phyloP scores from a whole-genome alignment of 129 eudicot genomes.

The Flaveria sonorensis region DNA sequence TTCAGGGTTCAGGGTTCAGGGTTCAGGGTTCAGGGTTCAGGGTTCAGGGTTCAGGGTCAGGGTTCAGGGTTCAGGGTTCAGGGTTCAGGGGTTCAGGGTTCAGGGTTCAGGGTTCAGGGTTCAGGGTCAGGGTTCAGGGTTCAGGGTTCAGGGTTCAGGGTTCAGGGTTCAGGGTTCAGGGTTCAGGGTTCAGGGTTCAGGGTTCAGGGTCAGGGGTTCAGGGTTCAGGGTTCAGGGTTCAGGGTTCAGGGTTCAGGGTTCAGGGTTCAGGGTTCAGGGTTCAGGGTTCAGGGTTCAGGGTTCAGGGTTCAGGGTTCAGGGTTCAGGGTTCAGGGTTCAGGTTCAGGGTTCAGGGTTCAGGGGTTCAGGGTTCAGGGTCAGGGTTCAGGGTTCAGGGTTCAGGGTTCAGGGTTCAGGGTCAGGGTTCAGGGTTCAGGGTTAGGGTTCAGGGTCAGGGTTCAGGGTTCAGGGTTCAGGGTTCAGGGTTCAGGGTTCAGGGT shows the following conservation, averaged over 20 bases:
- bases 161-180: not conserved
- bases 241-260: conserved; percentile 3
- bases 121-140: not conserved
- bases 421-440: not conserved
- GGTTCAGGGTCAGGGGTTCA: not conserved
- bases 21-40: not conserved
- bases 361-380: not conserved
- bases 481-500: no score
- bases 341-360: no score
- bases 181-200: not conserved
- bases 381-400: not conserved
- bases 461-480: no score
- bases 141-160: not conserved
- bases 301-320: not conserved
- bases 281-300: not conserved
- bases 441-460: conserved; percentile 10
- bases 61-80: not conserved
- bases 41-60: not conserved
- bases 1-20: not conserved
- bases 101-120: not conserved
- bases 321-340: not conserved
- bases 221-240: not conserved
- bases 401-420: not conserved
- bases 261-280: not conserved
- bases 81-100: not conserved